Evolutionary conservation across 2,329 filamentous ascomycete genomes (phyloP).

Genomic region (Ceratocystiopsis brevicomis): DNA sequence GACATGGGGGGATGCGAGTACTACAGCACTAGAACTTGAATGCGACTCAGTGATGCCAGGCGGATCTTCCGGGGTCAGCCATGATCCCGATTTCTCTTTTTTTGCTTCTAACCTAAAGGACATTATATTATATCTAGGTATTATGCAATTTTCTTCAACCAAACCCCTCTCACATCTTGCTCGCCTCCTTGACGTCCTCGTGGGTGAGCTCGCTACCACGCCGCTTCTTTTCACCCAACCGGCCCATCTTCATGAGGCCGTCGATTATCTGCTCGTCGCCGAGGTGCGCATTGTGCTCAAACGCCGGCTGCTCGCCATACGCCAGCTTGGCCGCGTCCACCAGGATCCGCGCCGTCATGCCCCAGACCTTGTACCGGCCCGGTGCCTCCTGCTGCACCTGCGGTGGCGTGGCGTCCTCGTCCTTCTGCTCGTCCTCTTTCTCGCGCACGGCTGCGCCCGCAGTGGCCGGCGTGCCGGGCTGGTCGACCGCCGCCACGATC

Average conservation of each 20-base stretch:
- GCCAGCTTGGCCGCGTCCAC: constrained; percentile 76
- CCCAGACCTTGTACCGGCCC: constrained; percentile 67
- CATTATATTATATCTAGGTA: too few relatives aligned
- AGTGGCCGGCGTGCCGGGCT: not conserved
- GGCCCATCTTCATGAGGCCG: constrained; percentile 24
- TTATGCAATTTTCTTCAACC: not conserved
- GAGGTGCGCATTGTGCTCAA: constrained; percentile 44
- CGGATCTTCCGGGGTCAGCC: too few relatives aligned
- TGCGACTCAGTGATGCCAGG: too few relatives aligned
- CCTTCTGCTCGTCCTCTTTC: constrained; percentile 7
- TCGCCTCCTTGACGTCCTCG: constrained; percentile 17
- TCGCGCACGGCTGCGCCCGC: constrained; percentile 7
- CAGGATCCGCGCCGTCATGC: constrained; percentile 81
- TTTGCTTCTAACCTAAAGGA: too few relatives aligned
- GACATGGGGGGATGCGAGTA: too few relatives aligned
- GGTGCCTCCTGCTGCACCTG: constrained; percentile 16
- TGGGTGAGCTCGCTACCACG: constrained; percentile 15
- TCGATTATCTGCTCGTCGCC: constrained; percentile 35
- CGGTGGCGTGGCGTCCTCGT: constrained; percentile 11
- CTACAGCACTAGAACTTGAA: too few relatives aligned
- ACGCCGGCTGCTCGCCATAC: constrained; percentile 66
- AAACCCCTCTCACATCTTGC: constrained; percentile 20
- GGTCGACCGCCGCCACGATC: not conserved
- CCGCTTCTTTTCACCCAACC: constrained; percentile 26
- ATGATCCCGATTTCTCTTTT: not conserved